Percentiles rank a stretch among this genome's conserved stretches.
Evolutionary conservation across 495 filamentous ascomycete genomes (phyloP).

Genomic region (Aspergillus funiculosus): DNA sequence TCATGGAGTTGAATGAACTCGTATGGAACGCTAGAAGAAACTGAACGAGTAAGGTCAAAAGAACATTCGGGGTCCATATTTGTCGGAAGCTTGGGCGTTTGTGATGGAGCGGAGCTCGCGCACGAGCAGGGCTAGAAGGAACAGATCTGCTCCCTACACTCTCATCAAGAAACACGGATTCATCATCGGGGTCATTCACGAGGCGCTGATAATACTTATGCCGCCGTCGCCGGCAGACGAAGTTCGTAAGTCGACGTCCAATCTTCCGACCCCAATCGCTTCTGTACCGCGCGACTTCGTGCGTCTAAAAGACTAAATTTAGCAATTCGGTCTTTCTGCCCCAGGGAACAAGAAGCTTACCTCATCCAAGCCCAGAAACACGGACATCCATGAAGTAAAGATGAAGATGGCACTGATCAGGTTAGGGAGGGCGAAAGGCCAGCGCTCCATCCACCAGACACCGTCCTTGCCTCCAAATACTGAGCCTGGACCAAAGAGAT

Average conservation of each 20-base stretch:
- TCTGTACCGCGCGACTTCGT: constrained; percentile 40
- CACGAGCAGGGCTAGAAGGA: constrained; percentile 25
- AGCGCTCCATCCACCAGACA: constrained; percentile 55
- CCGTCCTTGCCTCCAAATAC: constrained; percentile 45
- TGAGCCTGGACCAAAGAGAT: constrained; percentile 58
- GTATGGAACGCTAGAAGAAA: constrained; percentile 68
- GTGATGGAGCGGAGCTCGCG: constrained; percentile 15
- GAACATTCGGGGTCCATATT: constrained; percentile 59
- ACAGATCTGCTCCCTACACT: constrained; percentile 25
- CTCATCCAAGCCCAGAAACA: constrained; percentile 57
- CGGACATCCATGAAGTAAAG: constrained; percentile 37
- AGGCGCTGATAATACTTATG: constrained; percentile 28
- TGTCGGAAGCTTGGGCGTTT: constrained; percentile 47
- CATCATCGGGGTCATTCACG: constrained; percentile 23
- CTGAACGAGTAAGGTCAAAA: constrained; percentile 57
- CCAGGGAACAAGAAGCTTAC: constrained; percentile 25
- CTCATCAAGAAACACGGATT: constrained; percentile 29
- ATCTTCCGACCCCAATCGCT: constrained; percentile 48
- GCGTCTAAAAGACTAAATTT: constrained; percentile 35
- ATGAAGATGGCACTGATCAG: constrained; percentile 54
- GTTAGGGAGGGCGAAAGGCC: constrained; percentile 60
- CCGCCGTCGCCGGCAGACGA: constrained; percentile 27
- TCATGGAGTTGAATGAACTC: constrained; percentile 68
- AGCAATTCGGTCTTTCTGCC: neutral
- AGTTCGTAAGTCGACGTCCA: constrained; percentile 36